Base-by-base conservation (phyloP, 2,329 filamentous ascomycete species). In the Plectosphaerella plurivora region DNA sequence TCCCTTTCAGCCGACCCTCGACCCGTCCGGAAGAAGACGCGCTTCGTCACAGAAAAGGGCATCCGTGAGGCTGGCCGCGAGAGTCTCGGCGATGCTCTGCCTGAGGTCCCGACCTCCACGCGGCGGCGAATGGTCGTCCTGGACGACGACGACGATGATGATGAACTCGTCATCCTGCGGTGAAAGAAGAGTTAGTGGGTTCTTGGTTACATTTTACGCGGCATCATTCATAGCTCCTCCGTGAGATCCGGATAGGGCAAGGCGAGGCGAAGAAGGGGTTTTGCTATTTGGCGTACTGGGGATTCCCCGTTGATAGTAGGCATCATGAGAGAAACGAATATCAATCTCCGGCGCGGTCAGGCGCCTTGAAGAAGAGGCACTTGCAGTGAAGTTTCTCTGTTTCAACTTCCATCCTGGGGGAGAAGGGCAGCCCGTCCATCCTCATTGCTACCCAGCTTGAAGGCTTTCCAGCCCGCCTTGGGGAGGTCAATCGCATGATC, bases 21-120 rank as follows among this genome's bases (percentile, higher is more conserved):
- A 63, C 82, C 81, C 0, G 77, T 83, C 33, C 76, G 81, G 59
- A 87, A 90, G 70, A 90, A 89, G 76, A 91, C 88, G 49, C 77
- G 88, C n/a, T 91, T 92, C 63, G 79, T 91, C 41, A 90, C 88
- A 24, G 83, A 84, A 42, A 89, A 86, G 65, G 88, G 88, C 0
- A 91, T 92, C 56, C 81, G 84, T 51, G 87, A 90, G 68, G 88
- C 88, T 4, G 88, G 88, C 1, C 76, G 87, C 54, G 88, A 91
- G 63, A 91, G 87, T 62, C 65, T 91, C 2, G 84, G 85, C 10
- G 73, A 68, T n/a, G 79, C 81, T 49, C 66, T 73, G 53, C 48
- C 48, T 12, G 35, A 37, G 46, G 33, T 24, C 8, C 15, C 37
- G 5, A 14, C 15, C 37, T 41, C 37, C 18, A 22, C 24, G 9